Evolutionary conservation across 805 yeast genomes (phyloP), one percentile per base, ranked within the genome.

Genomic region (Henningerozyma blattae): DNA sequence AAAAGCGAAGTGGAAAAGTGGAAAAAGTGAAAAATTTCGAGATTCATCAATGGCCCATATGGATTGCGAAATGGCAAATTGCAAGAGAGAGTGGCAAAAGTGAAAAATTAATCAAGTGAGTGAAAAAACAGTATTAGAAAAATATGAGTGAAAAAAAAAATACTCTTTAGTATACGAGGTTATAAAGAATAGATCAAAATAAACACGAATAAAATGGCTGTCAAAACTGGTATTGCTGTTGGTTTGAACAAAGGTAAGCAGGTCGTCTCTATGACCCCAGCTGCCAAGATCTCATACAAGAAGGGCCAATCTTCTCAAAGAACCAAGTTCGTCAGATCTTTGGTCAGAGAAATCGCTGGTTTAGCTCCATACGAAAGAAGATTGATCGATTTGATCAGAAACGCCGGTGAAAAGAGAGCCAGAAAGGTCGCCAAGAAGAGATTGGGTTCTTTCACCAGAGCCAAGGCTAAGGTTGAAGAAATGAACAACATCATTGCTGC

Each of bases 371-470:
- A 91, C 71, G 99, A 91, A 77, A 87, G 95, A 78, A 87, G 99
- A 75, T 79, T 91, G 67, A 82, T 93, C 62, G 99, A 91, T 75
- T 78, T 91, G 73, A 77, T 91, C 81, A 91, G 98, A 80, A 91
- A 93, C 76, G 87, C 95, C 67, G 95, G 95, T 79, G 99, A 91
- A 75, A 91, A 91, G 94, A 91, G 97, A 77, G 98, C 99, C 56
- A 84, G 91, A 85, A 91, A 91, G 86, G 86, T 91, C 65, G 96
- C 97, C 54, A 91, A 91, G 91, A 91, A 84, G 94, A 89, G 91
- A 84, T 84, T 91, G 65, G 99, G 99, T 74, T 85, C 98, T 60
- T 94, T 89, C 81, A 79, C 77, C 76, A 93, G 99, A 78, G 96
- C 97, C 61, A 84, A 85, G 83, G 91, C 85, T 68, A 91, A 91